Percentiles rank a stretch among this genome's conserved stretches.
phyloP scores from a whole-genome alignment of 257 asterid genomes.

The Gardenia jasminoides region DNA sequence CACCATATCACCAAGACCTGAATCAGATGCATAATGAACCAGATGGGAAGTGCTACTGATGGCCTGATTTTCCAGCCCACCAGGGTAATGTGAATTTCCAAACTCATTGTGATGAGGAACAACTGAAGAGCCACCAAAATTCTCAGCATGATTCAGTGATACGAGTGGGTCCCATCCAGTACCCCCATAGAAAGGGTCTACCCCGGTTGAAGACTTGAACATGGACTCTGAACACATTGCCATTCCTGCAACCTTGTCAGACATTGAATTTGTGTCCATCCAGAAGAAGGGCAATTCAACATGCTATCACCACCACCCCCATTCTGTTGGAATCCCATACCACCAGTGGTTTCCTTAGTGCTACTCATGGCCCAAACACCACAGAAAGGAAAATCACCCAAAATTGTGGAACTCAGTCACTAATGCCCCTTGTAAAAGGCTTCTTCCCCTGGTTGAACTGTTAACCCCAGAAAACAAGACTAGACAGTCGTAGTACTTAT shows the following conservation, averaged over 20 bases:
- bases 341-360: conserved; percentile 46
- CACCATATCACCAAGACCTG: conserved; percentile 47
- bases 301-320: conserved; percentile 22
- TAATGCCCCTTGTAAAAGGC: conserved; percentile 28
- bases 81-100: conserved; percentile 45
- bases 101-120: conserved; percentile 58
- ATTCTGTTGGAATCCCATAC: conserved; percentile 36
- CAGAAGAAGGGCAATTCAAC: conserved; percentile 37
- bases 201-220: conserved; percentile 32
- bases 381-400: conserved; percentile 19
- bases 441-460: conserved; percentile 6
- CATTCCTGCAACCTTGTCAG: conserved; percentile 36
- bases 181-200: conserved; percentile 45
- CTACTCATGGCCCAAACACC: conserved; percentile 45
- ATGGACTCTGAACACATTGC: conserved; percentile 31
- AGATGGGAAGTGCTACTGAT: conserved; percentile 44
- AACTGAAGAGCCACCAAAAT: conserved; percentile 44
- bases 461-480: conserved; percentile 34
- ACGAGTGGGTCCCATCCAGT: conserved; percentile 69
- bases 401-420: conserved; percentile 26
- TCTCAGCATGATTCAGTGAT: conserved; percentile 52
- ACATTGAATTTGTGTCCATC: conserved; percentile 26
- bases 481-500: conserved; percentile 14
- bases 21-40: conserved; percentile 54
- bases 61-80: conserved; percentile 40